A percentile compares a stretch with the other conserved stretches of the same genome.
phyloP scores from a whole-genome alignment of 2,329 filamentous ascomycete species.

The Xylariales sp. region DNA sequence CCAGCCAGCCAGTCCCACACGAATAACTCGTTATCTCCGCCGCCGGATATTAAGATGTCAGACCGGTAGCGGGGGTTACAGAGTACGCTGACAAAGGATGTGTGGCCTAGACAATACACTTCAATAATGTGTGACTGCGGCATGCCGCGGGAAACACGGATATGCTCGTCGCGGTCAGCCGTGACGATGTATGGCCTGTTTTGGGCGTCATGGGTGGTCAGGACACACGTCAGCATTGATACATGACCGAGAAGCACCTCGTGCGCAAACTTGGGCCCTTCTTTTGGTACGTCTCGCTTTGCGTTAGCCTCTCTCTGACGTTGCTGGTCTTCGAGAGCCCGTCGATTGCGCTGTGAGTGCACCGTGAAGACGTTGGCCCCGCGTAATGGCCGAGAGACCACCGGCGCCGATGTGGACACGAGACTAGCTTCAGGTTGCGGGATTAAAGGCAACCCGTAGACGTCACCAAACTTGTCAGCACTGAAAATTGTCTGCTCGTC shows the following conservation, averaged over 20 bases:
- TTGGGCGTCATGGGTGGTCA: conserved; percentile 58
- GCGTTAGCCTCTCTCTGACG: conserved; percentile 46
- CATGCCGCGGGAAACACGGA: conserved; percentile 83
- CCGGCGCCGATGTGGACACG: conserved; percentile 34
- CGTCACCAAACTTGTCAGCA: conserved; percentile 97
- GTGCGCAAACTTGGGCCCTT: conserved; percentile 73
- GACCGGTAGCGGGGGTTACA: conserved; percentile 68
- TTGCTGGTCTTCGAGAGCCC: conserved; percentile 69
- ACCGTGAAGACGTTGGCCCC: conserved; percentile 71
- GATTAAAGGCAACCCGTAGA: conserved; percentile 86
- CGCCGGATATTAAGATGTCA: conserved; percentile 82
- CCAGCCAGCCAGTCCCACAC: conserved; percentile 83
- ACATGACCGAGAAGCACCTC: conserved; percentile 90
- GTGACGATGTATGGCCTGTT: conserved; percentile 65
- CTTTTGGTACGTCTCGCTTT: conserved; percentile 48
- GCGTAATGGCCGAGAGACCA: conserved; percentile 30
- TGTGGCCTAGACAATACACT: conserved; percentile 88
- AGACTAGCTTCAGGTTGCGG: conserved; percentile 28
- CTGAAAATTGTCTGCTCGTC: conserved; percentile 80
- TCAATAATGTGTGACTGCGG: conserved; percentile 92
- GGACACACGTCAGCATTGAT: conserved; percentile 87
- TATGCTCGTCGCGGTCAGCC: conserved; percentile 74
- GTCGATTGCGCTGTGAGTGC: conserved; percentile 72
- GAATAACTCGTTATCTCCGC: conserved; percentile 82
- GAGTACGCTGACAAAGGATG: conserved; percentile 83